Evolutionary conservation across 208 protist genomes (phyloP), one percentile per base, ranked within the genome.

Genomic region (Leptomonas pyrrhocoris): DNA sequence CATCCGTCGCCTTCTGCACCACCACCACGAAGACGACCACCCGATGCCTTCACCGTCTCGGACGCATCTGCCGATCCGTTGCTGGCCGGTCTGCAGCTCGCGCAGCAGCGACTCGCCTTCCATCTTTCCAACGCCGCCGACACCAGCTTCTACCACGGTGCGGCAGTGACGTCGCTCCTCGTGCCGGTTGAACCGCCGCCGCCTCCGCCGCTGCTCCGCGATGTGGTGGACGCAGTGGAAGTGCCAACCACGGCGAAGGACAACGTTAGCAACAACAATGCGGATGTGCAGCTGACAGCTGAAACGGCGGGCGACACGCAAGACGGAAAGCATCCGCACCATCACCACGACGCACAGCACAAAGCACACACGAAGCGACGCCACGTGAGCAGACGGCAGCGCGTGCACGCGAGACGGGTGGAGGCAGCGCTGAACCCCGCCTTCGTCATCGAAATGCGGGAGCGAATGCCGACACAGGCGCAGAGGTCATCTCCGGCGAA

Each of bases 341-440:
- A 9, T 9, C 34, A 38, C 3, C 34, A 38, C 3, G 7, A 38
- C 3, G 34, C 34, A 38, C 34, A 12, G 7, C 9, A 9, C 9
- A 38, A 9, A 3, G 7, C 3, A 3, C 34, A 46, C 28, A 48
- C 15, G 68, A 7, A 27, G 42, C 45, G 40, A 42, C 16, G 60
- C 2, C 56, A 49, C 15, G 13, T 38, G n/a, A 56, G 63, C 38
- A 55, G 59, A 21, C 60, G 57, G 12, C 25, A 73, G 51, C 58
- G 55, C 27, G 65, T 53, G 23, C 58, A 60, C 51, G 72, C 54
- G 16, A 1, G 19, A 5, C 62, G 56, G n/a, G 64, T 71, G 7
- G 58, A 59, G 3, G 43, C 48, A 19, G 70, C 70, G 25, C 45
- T 75, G 28, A 55, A 57, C 55, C 43, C 70, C 8, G 38, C 53